Evolutionary conservation across 2,329 filamentous ascomycete species (phyloP).

Genomic region (Beauveria pseudobassiana): DNA sequence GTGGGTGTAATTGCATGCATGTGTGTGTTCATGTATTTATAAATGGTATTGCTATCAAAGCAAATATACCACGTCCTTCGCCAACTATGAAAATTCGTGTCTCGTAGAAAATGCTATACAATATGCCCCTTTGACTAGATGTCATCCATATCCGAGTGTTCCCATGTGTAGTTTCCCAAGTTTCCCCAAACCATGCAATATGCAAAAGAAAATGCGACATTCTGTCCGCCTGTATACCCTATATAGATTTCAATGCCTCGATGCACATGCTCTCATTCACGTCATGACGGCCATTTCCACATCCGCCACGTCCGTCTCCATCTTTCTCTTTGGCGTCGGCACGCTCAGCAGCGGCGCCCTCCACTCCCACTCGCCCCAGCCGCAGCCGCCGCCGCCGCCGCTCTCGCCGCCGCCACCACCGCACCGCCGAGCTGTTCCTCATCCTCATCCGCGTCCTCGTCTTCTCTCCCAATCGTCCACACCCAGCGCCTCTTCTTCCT

Average conservation of each 20-base stretch:
- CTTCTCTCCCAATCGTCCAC: slow-evolving; percentile 56
- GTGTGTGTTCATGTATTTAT: not conserved
- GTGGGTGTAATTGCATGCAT: not conserved
- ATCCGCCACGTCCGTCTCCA: not conserved
- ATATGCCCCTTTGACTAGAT: not conserved
- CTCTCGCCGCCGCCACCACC: slow-evolving; percentile 24
- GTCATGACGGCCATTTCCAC: not conserved
- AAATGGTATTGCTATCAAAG: not conserved
- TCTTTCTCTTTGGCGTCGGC: not conserved
- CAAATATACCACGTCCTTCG: not conserved
- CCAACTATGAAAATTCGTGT: not conserved
- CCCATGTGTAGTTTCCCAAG: not conserved
- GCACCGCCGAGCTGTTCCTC: slow-evolving; percentile 34
- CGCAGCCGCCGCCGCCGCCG: not conserved
- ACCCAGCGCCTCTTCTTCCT: slow-evolving; percentile 55
- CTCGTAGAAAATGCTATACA: not conserved
- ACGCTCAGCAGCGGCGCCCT: not conserved
- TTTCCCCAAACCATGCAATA: not conserved
- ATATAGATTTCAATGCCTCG: not conserved
- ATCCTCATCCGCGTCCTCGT: slow-evolving; percentile 35
- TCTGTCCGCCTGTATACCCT: not conserved
- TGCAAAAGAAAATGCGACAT: not conserved
- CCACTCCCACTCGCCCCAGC: not conserved
- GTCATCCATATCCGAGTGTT: not conserved
- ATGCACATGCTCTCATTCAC: not conserved